A percentile compares a stretch with the other conserved stretches of the same genome.
Evolutionary conservation across 495 filamentous ascomycete genomes (phyloP).

Genomic region (Amorphotheca resinae): DNA sequence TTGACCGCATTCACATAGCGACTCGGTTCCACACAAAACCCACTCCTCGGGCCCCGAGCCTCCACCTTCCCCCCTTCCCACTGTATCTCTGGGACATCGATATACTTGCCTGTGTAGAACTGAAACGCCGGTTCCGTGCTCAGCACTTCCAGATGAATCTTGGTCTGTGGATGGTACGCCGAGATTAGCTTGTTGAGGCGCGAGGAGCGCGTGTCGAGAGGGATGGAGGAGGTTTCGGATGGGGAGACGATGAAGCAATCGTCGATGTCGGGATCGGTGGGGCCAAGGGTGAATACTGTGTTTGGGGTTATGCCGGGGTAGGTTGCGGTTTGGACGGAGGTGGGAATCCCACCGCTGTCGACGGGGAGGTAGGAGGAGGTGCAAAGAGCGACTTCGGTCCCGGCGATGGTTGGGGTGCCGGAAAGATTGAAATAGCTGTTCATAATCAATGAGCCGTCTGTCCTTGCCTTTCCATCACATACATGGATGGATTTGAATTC

Average conservation of each 20-base stretch:
- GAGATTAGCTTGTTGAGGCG: conserved; percentile 51
- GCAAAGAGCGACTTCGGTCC: conserved; percentile 57
- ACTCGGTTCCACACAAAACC: conserved; percentile 85
- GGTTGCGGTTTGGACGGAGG: conserved; percentile 34
- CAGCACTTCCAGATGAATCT: conserved; percentile 68
- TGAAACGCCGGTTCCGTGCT: conserved; percentile 94
- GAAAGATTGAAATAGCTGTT: conserved; percentile 92
- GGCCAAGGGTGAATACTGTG: conserved; percentile 54
- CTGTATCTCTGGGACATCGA: conserved; percentile 50
- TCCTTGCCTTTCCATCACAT: no score
- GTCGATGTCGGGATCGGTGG: conserved; percentile 62
- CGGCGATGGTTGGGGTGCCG: conserved; percentile 53
- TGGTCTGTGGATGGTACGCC: conserved; percentile 56
- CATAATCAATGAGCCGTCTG: no score
- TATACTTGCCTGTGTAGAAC: conserved; percentile 83
- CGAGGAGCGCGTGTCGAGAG: conserved; percentile 61
- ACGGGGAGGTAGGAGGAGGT: conserved; percentile 66
- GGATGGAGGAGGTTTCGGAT: conserved; percentile 41
- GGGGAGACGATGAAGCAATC: conserved; percentile 76
- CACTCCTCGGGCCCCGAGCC: conserved; percentile 49
- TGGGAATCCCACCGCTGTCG: conserved; percentile 56
- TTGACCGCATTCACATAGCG: conserved; percentile 84
- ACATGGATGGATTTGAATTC: no score
- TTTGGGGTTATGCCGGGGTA: conserved; percentile 51
- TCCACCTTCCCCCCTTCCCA: conserved; percentile 38